These are phyloP conservation scores for Trichosporon faecale DNA, from an alignment of 1,284 basidiomycete genomes.

Conservation along the genomic window DNA sequence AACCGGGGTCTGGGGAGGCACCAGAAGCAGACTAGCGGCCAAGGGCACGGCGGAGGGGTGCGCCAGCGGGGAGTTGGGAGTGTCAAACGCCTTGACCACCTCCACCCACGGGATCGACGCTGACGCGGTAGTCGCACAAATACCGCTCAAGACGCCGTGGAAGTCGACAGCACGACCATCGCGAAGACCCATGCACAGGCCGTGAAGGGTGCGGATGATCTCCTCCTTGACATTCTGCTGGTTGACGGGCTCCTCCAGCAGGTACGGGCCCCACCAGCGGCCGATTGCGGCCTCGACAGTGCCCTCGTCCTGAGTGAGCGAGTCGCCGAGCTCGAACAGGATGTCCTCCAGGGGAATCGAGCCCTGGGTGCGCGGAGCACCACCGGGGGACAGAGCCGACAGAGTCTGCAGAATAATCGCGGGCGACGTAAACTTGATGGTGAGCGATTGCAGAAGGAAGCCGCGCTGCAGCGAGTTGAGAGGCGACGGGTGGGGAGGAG, in stretches of 20 bases:
- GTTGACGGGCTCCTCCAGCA: slow-evolving; percentile 39
- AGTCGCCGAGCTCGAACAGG: slow-evolving; percentile 52
- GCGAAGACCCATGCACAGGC: slow-evolving; percentile 46
- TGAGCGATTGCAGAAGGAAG: slow-evolving; percentile 41
- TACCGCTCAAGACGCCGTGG: slow-evolving; percentile 59
- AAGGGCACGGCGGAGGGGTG: slow-evolving; percentile 47
- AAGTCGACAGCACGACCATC: slow-evolving; percentile 51
- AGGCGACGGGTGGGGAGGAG: slow-evolving; percentile 42
- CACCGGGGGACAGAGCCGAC: slow-evolving; percentile 46
- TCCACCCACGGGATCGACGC: slow-evolving; percentile 70
- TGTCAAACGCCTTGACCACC: slow-evolving; percentile 54
- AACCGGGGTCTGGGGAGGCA: slow-evolving; percentile 50
- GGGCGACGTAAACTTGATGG: slow-evolving; percentile 50
- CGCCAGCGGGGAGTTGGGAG: slow-evolving; percentile 41
- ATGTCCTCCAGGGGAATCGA: slow-evolving; percentile 49
- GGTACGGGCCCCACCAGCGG: slow-evolving; percentile 49
- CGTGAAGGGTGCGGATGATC: slow-evolving; percentile 36
- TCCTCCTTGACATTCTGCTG: slow-evolving; percentile 33
- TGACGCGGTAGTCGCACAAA: slow-evolving; percentile 66
- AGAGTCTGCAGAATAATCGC: slow-evolving; percentile 50
- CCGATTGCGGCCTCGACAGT: slow-evolving; percentile 47
- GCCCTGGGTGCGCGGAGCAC: slow-evolving; percentile 39
- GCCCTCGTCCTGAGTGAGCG: slow-evolving; percentile 48
- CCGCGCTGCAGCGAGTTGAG: slow-evolving; percentile 46
- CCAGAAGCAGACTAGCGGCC: slow-evolving; percentile 50